These are phyloP conservation scores for Sugiyamaella mastotermitis DNA, from an alignment of 805 yeast genomes.

Conservation along the genomic window DNA sequence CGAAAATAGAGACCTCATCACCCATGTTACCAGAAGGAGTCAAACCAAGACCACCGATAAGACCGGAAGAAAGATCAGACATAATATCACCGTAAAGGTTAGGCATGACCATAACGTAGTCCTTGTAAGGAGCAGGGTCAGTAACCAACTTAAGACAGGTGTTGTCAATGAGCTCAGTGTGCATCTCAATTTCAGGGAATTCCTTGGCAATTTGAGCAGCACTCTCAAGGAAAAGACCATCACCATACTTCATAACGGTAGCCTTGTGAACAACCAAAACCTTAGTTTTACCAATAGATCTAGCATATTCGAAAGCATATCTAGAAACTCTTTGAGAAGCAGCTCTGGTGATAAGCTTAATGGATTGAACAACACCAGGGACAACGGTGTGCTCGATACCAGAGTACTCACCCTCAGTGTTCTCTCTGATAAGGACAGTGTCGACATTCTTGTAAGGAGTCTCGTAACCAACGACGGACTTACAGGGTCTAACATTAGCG, in stretches of 20 bases:
- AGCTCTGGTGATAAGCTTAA: conserved; percentile 91
- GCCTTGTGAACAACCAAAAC: conserved; percentile 97
- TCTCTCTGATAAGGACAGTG: conserved; percentile 94
- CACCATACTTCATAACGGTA: conserved; percentile 95
- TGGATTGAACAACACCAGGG: conserved; percentile 97
- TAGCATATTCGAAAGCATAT: conserved; percentile 96
- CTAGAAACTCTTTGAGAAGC: conserved; percentile 96
- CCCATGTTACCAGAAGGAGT: conserved; percentile 99
- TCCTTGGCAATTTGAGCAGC: conserved; percentile 87
- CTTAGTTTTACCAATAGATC: conserved; percentile 78
- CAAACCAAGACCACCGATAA: conserved; percentile 97
- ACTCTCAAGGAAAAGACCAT: conserved; percentile 90
- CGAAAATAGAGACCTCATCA: conserved; percentile 93
- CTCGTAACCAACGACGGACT: conserved; percentile 85
- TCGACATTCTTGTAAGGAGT: conserved; percentile 88
- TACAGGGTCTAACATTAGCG: conserved; percentile 97
- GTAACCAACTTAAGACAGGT: conserved; percentile 86
- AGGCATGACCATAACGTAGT: conserved; percentile 96
- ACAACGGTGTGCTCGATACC: conserved; percentile 98
- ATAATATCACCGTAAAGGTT: conserved; percentile 98
- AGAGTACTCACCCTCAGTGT: conserved; percentile 84
- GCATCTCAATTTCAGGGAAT: conserved; percentile 83
- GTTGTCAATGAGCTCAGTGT: conserved; percentile 89
- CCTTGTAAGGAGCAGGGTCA: conserved; percentile 81
- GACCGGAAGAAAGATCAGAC: conserved; percentile 96